Conservation (phyloP, 2,329 filamentous ascomycete genomes). For the Aspergillus flavus region DNA sequence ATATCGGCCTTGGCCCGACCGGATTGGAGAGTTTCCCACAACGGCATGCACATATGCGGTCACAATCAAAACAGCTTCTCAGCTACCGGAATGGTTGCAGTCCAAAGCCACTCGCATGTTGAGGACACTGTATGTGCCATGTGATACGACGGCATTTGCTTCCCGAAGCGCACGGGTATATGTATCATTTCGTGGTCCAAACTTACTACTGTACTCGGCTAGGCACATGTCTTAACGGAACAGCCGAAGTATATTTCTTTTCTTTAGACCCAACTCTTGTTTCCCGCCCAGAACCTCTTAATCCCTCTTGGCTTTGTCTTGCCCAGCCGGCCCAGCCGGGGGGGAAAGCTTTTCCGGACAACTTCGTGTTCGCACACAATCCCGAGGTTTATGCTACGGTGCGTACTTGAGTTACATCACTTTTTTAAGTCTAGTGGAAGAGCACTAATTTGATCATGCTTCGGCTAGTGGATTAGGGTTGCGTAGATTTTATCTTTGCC, state of each 20-base stretch:
- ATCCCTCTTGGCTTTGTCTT: not conserved
- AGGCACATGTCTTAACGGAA: not conserved
- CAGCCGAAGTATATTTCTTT: too few relatives aligned
- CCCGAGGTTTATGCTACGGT: not conserved
- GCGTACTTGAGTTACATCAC: not conserved
- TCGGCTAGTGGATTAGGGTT: not conserved
- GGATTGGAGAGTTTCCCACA: not conserved
- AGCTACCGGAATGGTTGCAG: not conserved
- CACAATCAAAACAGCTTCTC: not conserved
- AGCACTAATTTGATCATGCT: not conserved
- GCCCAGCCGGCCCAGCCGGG: not conserved
- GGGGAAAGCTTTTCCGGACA: slow-evolving; percentile 1
- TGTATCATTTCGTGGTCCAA: not conserved
- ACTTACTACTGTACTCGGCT: not conserved
- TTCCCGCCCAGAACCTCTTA: not conserved
- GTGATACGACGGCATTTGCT: not conserved
- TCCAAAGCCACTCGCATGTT: not conserved
- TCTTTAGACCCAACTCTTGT: not conserved
- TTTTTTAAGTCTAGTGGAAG: not conserved
- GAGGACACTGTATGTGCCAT: not conserved
- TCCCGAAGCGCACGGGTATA: not conserved
- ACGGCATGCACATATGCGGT: not conserved
- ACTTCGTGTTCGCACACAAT: not conserved
- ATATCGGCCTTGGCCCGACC: not conserved
- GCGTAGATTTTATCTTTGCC: not conserved